phyloP scores from a whole-genome alignment of 2,329 filamentous ascomycete genomes.

The Hypoxylon sp. region DNA sequence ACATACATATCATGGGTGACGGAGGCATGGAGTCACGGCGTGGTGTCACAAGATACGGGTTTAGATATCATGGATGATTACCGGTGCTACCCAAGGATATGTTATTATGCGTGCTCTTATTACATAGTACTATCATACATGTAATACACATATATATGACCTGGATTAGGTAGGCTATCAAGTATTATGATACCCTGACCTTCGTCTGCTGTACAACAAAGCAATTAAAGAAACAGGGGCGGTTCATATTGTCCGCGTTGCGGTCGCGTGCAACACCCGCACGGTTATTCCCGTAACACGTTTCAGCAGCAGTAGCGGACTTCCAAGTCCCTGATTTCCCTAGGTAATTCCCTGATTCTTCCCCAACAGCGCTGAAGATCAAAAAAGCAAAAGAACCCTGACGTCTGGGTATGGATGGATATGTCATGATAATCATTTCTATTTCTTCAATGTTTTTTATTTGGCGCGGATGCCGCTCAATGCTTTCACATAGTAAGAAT shows the following conservation, averaged over 20 bases:
- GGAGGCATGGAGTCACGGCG: slow-evolving; percentile 2
- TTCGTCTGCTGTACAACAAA: slow-evolving; percentile 10
- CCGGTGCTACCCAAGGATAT: slow-evolving; percentile 5
- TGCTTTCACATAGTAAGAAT: neutral
- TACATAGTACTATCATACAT: neutral
- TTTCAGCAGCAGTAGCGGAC: slow-evolving; percentile 27
- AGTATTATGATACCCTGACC: slow-evolving; percentile 9
- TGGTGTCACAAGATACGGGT: slow-evolving; percentile 4
- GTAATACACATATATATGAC: slow-evolving; percentile 2
- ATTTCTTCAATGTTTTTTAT: slow-evolving; percentile 6
- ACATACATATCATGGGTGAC: neutral
- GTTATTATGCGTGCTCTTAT: slow-evolving; percentile 7
- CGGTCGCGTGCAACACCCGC: slow-evolving; percentile 15
- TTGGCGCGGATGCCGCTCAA: neutral
- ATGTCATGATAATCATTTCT: neutral
- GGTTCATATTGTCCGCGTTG: neutral
- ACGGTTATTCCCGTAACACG: slow-evolving; percentile 28
- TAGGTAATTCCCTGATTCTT: neutral
- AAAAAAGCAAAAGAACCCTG: slow-evolving; percentile 2
- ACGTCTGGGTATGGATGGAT: neutral
- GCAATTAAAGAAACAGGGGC: slow-evolving; percentile 14
- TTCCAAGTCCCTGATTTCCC: neutral
- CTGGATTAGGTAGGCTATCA: neutral
- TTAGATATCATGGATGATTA: slow-evolving; percentile 12
- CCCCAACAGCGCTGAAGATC: slow-evolving; percentile 2